These are phyloP conservation scores for Boletus rex-veris DNA, from an alignment of 768 basidiomycete species.

Conservation along the genomic window DNA sequence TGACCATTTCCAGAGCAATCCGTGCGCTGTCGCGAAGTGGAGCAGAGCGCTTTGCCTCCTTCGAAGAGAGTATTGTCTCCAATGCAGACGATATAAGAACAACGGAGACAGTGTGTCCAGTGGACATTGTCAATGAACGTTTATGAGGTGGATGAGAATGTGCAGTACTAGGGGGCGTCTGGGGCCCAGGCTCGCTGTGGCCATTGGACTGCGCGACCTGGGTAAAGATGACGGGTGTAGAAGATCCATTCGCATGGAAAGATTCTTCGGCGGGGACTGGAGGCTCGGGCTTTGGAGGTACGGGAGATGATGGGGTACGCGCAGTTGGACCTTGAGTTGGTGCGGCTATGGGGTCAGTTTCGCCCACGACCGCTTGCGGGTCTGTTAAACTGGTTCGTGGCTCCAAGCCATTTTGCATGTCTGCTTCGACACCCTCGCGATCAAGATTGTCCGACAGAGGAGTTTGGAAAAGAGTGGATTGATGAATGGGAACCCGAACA, in stretches of 20 bases:
- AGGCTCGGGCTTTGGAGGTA: conserved; percentile 2
- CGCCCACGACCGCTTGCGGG: conserved; percentile 1
- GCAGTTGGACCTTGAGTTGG: not conserved
- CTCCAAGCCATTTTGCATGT: not conserved
- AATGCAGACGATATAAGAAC: conserved; percentile 82
- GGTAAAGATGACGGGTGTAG: conserved; percentile 2
- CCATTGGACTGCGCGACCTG: conserved; percentile 14
- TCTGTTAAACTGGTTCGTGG: not conserved
- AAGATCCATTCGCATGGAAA: conserved; percentile 2
- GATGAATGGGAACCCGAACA: conserved; percentile 1
- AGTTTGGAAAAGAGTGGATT: conserved; percentile 2
- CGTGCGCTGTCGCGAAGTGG: conserved; percentile 83
- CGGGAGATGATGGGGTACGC: conserved; percentile 13
- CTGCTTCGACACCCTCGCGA: not conserved
- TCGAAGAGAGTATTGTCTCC: conserved; percentile 81
- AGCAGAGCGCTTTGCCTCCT: conserved; percentile 79
- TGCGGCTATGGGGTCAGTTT: not conserved
- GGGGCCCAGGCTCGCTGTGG: conserved; percentile 10
- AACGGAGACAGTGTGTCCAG: conserved; percentile 70
- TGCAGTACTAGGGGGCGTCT: conserved; percentile 19
- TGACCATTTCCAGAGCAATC: conserved; percentile 78
- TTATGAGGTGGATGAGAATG: conserved; percentile 37
- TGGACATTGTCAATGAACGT: conserved; percentile 60
- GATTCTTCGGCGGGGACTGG: conserved; percentile 3
- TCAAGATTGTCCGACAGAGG: not conserved